These are phyloP conservation scores for Trypanosoma caninum DNA, from an alignment of 208 protist species.

Conservation along the genomic window DNA sequence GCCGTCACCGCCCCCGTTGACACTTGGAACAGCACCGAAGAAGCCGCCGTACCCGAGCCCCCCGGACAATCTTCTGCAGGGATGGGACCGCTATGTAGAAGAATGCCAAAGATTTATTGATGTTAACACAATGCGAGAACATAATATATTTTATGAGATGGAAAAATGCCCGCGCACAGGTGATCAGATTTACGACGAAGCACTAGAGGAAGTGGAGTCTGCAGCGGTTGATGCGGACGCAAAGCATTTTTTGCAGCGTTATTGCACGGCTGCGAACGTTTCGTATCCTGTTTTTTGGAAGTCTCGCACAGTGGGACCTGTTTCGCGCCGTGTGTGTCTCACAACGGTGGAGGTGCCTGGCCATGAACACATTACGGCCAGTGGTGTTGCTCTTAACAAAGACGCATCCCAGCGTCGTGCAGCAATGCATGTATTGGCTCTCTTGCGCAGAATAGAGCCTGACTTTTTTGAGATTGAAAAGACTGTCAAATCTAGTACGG, in stretches of 20 bases:
- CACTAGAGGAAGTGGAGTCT: conserved; percentile 57
- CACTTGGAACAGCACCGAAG: conserved; percentile 16
- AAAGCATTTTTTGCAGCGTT: conserved; percentile 42
- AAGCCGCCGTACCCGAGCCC: conserved; percentile 21
- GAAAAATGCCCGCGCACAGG: conserved; percentile 65
- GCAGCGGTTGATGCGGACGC: conserved; percentile 29
- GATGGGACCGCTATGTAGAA: conserved; percentile 67
- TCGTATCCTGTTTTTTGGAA: conserved; percentile 39
- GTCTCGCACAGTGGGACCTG: conserved; percentile 39
- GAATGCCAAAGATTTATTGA: conserved; percentile 57
- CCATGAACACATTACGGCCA: conserved; percentile 44
- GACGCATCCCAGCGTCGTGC: conserved; percentile 53
- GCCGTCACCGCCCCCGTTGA: conserved; percentile 21
- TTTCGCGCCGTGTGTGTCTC: conserved; percentile 46
- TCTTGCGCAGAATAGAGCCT: conserved; percentile 70
- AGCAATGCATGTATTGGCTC: conserved; percentile 73
- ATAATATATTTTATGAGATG: conserved; percentile 60
- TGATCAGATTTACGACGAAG: conserved; percentile 50
- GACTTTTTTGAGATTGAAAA: conserved; percentile 41
- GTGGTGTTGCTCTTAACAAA: conserved; percentile 64
- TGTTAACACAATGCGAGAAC: conserved; percentile 29
- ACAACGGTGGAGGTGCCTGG: conserved; percentile 63
- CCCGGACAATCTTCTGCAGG: conserved; percentile 11
- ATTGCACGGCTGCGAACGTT: conserved; percentile 32
- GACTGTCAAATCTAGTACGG: conserved; percentile 20